Conservation (phyloP, 106 monocot species). For the Hemerocallis citrina region DNA sequence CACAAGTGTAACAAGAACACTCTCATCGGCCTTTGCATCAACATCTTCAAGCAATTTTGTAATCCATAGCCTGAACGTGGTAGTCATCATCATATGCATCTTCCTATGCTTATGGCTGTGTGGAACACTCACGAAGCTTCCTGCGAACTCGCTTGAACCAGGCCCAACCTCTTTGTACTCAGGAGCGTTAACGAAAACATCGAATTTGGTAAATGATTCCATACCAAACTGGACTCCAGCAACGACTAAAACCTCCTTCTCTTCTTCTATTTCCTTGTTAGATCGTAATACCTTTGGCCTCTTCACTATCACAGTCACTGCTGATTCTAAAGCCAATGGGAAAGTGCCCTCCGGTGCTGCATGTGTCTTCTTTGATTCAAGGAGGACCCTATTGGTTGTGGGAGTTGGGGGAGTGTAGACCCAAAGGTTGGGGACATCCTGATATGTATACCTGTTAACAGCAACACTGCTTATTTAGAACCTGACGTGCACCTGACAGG, state of each 20-base stretch:
- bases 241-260: conserved; percentile 20
- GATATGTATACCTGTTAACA: conserved; percentile 26
- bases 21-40: not conserved
- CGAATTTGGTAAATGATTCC: conserved; percentile 11
- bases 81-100: not conserved
- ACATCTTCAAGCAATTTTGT: conserved; percentile 1
- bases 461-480: no score
- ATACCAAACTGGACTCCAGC: conserved; percentile 15
- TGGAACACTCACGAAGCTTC: conserved; percentile 31
- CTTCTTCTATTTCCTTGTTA: conserved; percentile 7
- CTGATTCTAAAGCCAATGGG: conserved; percentile 7
- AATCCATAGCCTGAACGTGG: conserved; percentile 7
- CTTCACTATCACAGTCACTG: conserved; percentile 3
- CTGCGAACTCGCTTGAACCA: conserved; percentile 30
- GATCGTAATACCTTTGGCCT: conserved; percentile 9
- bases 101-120: not conserved
- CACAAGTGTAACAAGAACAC: not conserved
- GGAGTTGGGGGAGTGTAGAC: no score
- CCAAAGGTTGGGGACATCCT: conserved; percentile 9
- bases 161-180: conserved; percentile 10
- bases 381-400: not conserved
- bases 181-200: conserved; percentile 23
- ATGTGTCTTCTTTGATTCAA: not conserved
- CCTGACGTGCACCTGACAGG: no score
- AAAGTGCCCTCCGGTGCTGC: conserved; percentile 2